Percentiles rank a stretch among this genome's conserved stretches.
Evolutionary conservation across 2,329 filamentous ascomycete species (phyloP).

Genomic region (Chrysoporthe puriensis): DNA sequence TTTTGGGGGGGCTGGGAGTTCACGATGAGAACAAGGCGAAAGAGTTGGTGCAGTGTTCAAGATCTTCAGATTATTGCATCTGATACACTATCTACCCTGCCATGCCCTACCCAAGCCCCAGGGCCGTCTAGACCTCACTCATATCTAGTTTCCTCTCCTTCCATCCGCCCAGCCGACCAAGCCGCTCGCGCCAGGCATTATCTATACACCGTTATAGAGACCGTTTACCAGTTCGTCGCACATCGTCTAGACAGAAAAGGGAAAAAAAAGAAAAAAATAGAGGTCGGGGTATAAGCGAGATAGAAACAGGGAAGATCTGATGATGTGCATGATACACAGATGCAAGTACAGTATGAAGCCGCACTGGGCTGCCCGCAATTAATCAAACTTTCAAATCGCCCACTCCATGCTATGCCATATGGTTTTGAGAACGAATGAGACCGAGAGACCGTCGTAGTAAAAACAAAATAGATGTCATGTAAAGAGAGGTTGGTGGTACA

Average conservation of each 20-base stretch:
- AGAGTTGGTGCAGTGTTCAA: no score
- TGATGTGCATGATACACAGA: slow-evolving; percentile 6
- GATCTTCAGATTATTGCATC: no score
- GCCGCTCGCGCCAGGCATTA: not conserved
- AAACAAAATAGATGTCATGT: not conserved
- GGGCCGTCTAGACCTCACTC: not conserved
- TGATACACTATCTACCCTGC: no score
- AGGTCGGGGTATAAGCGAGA: not conserved
- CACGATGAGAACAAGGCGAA: no score
- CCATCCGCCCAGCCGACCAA: not conserved
- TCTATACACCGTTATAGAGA: not conserved
- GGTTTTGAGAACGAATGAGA: no score
- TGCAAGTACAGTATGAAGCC: not conserved
- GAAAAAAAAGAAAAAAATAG: no score
- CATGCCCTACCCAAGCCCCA: not conserved
- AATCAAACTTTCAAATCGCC: not conserved
- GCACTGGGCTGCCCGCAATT: not conserved
- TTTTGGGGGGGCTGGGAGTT: no score
- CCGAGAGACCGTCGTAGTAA: not conserved
- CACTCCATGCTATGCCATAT: not conserved
- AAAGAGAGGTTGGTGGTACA: not conserved
- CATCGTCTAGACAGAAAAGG: not conserved
- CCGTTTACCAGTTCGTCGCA: not conserved
- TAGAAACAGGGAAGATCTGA: not conserved
- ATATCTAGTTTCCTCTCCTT: not conserved